Evolutionary conservation across 768 basidiomycete species (phyloP).

Genomic region (Trametes maxima): DNA sequence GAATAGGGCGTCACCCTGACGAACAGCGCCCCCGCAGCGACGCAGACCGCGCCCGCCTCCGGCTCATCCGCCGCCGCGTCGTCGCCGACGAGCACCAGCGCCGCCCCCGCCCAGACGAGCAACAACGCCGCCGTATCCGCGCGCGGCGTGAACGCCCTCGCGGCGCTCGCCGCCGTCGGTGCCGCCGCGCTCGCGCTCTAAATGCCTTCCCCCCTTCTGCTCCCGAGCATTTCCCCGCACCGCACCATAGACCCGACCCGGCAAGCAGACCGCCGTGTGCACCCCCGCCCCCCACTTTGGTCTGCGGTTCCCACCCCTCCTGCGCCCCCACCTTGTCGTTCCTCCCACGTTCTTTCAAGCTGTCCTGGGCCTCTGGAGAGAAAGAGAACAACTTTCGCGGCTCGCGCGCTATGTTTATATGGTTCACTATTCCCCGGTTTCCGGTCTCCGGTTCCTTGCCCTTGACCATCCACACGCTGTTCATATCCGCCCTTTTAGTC

Average conservation of each 20-base stretch:
- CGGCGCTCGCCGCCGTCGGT: conserved; percentile 46
- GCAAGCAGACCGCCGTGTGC: not conserved
- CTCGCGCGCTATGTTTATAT: conserved; percentile 21
- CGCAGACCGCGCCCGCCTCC: conserved; percentile 17
- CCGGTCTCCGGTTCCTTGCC: too few species aligned
- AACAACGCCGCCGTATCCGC: conserved; percentile 29
- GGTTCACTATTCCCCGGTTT: conserved; percentile 4
- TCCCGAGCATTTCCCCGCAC: not conserved
- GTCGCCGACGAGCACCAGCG: conserved; percentile 9
- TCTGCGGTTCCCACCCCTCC: not conserved
- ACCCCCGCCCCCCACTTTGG: not conserved
- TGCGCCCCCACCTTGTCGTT: not conserved
- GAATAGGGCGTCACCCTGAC: conserved; percentile 57
- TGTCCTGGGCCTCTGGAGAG: conserved; percentile 1
- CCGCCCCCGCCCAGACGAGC: conserved; percentile 9
- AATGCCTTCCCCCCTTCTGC: conserved; percentile 2
- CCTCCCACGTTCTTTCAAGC: not conserved
- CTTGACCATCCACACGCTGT: not conserved
- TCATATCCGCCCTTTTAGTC: not conserved
- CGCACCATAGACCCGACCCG: not conserved
- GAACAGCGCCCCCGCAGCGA: conserved; percentile 31
- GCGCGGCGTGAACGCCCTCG: conserved; percentile 39
- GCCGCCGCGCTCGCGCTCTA: conserved; percentile 50
- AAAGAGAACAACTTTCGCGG: conserved; percentile 10
- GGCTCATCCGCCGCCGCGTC: conserved; percentile 2